phyloP scores from a whole-genome alignment of 768 basidiomycete genomes.

The Cyathus striatus region DNA sequence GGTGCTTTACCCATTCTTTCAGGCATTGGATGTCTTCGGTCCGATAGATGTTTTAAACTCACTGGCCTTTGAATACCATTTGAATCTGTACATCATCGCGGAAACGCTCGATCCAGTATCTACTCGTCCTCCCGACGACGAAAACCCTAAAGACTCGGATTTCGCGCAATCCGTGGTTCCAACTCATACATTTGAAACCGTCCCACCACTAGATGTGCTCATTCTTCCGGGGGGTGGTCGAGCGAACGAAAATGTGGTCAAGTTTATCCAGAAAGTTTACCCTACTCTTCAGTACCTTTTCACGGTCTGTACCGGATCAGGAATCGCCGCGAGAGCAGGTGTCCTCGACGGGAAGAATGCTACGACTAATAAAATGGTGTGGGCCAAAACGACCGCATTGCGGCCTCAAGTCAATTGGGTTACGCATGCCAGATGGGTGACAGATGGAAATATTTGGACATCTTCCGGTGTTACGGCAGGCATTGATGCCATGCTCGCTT shows the following conservation, averaged over 20 bases:
- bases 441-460: slow-evolving; percentile 43
- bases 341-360: slow-evolving; percentile 35
- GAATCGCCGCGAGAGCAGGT: slow-evolving; percentile 31
- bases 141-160: slow-evolving; percentile 12
- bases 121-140: slow-evolving; percentile 14
- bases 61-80: slow-evolving; percentile 18
- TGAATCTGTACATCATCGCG: slow-evolving; percentile 24
- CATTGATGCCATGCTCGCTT: slow-evolving; percentile 31
- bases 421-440: slow-evolving; percentile 40
- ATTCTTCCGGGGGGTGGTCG: slow-evolving; percentile 20
- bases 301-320: slow-evolving; percentile 39
- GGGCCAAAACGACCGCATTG: slow-evolving; percentile 15
- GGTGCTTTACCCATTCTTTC: slow-evolving; percentile 22
- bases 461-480: slow-evolving; percentile 43
- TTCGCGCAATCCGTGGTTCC: slow-evolving; percentile 30
- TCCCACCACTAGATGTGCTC: slow-evolving; percentile 31
- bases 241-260: slow-evolving; percentile 11
- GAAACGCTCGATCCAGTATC: slow-evolving; percentile 26
- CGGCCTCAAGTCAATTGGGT: slow-evolving; percentile 35
- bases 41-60: slow-evolving; percentile 27
- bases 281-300: slow-evolving; percentile 32
- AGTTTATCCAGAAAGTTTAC: slow-evolving; percentile 26
- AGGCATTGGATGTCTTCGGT: slow-evolving; percentile 31
- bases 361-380: slow-evolving; percentile 39
- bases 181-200: slow-evolving; percentile 31